phyloP scores from a whole-genome alignment of 2,329 filamentous ascomycete genomes.

The Tolypocladium nubicola region DNA sequence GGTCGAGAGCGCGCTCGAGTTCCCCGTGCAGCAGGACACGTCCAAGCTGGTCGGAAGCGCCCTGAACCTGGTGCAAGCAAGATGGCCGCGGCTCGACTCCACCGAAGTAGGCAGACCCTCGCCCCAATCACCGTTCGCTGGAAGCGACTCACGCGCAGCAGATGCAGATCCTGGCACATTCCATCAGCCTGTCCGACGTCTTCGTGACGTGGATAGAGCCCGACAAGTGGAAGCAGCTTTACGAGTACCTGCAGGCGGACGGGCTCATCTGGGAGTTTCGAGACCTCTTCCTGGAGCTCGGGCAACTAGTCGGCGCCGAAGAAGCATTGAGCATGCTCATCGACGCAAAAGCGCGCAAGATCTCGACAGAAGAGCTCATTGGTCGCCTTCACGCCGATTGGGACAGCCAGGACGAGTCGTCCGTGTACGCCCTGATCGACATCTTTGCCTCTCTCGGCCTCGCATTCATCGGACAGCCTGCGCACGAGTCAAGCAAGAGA shows the following conservation, averaged over 20 bases:
- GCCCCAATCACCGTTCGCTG: too few relatives aligned
- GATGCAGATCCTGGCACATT: not conserved
- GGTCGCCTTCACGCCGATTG: not conserved
- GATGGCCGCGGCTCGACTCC: not conserved
- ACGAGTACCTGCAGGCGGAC: not conserved
- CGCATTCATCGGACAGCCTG: not conserved
- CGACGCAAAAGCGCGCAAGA: not conserved
- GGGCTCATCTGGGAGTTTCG: constrained; percentile 2
- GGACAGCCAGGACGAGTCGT: not conserved
- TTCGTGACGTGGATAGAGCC: not conserved
- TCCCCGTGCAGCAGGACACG: not conserved
- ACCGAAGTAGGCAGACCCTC: not conserved
- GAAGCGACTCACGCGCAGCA: not conserved
- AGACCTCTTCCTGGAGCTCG: not conserved
- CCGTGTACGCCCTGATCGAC: not conserved
- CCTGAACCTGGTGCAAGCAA: not conserved
- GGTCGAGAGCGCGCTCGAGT: not conserved
- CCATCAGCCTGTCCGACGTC: not conserved
- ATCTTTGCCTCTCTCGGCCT: not conserved
- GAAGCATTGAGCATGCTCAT: not conserved
- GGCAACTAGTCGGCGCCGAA: not conserved
- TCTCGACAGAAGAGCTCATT: not conserved
- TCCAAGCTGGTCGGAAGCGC: not conserved
- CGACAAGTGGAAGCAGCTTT: not conserved
- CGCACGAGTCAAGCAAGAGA: not conserved